A percentile compares a stretch with the other conserved stretches of the same genome.
phyloP scores from a whole-genome alignment of 1,284 basidiomycete genomes.

The Malassezia caprae region DNA sequence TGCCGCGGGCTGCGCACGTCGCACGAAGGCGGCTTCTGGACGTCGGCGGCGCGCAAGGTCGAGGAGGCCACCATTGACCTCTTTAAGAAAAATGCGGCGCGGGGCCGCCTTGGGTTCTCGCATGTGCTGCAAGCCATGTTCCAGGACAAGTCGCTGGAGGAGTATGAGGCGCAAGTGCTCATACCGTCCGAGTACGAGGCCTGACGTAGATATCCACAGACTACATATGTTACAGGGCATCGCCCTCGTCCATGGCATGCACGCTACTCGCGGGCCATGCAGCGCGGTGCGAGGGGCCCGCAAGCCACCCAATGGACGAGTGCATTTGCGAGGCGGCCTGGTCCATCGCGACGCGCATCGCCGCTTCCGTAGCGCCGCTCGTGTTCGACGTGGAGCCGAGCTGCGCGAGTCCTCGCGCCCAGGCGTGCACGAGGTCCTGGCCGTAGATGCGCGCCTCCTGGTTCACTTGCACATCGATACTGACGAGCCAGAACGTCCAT shows the following conservation, averaged over 20 bases:
- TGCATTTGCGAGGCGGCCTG: constrained; percentile 8
- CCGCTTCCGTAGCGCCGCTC: background rate
- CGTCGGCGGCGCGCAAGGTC: constrained; percentile 1
- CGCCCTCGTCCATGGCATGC: constrained; percentile 13
- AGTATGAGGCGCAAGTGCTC: constrained; percentile 2
- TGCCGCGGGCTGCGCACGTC: constrained; percentile 7
- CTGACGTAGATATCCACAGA: background rate
- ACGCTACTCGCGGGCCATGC: background rate
- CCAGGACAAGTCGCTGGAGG: background rate
- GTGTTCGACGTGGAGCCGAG: background rate
- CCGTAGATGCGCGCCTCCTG: constrained; percentile 40
- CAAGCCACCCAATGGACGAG: constrained; percentile 12
- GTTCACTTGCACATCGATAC: constrained; percentile 33
- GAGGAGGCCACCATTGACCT: constrained; percentile 7
- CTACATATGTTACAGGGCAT: background rate
- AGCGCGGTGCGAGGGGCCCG: constrained; percentile 3
- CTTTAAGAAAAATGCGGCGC: constrained; percentile 12
- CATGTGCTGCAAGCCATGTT: constrained; percentile 6
- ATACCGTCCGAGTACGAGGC: background rate
- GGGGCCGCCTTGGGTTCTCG: constrained; percentile 13
- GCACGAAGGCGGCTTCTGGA: background rate
- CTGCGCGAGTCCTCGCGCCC: constrained; percentile 27
- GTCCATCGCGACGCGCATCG: constrained; percentile 11
- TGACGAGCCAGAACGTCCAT: constrained; percentile 31
- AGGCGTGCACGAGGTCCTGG: constrained; percentile 32